Percentiles rank a stretch among this genome's conserved stretches.
Conservation (phyloP, 306 rosid species). For the Prunus mira region DNA sequence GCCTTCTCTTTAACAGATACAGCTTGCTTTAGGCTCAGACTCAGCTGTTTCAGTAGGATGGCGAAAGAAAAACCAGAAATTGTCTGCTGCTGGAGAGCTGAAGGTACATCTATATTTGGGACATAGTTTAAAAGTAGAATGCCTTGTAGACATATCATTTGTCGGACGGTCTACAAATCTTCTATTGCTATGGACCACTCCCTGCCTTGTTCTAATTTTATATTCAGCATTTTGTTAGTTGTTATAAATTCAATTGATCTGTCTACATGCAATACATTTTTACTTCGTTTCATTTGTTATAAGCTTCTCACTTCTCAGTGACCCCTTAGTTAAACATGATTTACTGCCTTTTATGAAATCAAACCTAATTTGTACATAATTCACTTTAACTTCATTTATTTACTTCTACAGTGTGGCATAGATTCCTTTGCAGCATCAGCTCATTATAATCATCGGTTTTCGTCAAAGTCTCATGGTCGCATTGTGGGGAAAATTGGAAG, state of each 20-base stretch:
- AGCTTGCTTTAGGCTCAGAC: slow-evolving; percentile 71
- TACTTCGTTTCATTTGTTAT: background rate
- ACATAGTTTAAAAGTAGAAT: background rate
- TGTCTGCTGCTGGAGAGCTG: slow-evolving; percentile 78
- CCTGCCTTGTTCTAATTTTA: background rate
- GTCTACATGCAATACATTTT: background rate
- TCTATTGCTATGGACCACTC: background rate
- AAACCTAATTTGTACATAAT: background rate
- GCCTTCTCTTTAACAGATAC: slow-evolving; percentile 55
- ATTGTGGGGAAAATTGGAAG: slow-evolving; percentile 85
- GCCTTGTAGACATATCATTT: background rate
- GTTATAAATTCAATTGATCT: background rate
- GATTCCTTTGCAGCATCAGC: slow-evolving; percentile 70
- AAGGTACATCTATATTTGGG: slow-evolving; percentile 55
- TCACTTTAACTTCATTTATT: slow-evolving; percentile 25
- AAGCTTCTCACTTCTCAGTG: background rate
- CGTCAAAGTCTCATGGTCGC: slow-evolving; percentile 86
- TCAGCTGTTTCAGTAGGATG: slow-evolving; percentile 85
- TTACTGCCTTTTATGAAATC: background rate
- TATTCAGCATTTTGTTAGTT: background rate
- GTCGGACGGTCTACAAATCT: background rate
- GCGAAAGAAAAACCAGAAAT: slow-evolving; percentile 74
- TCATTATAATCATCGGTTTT: slow-evolving; percentile 67
- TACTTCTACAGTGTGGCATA: slow-evolving; percentile 65
- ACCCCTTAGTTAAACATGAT: background rate